A percentile compares a stretch with the other conserved stretches of the same genome.
Conservation (phyloP, 1,139 yeast species). For the Geotrichum histeridarum region DNA sequence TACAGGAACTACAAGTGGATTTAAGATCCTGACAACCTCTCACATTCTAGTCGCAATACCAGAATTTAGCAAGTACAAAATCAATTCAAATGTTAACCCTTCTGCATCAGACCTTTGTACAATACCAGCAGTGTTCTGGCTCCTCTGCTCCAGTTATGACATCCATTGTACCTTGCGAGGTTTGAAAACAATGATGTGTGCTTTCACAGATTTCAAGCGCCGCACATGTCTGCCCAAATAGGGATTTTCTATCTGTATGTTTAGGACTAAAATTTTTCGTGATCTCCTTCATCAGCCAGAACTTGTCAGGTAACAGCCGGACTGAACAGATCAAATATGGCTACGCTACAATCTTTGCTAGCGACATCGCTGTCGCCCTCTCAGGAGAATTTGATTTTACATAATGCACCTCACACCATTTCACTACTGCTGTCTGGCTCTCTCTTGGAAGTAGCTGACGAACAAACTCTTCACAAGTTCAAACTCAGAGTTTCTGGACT, state of each 20-base stretch:
- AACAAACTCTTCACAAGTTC: slow-evolving; percentile 34
- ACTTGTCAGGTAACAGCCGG: too few relatives aligned
- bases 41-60: too few relatives aligned
- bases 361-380: slow-evolving; percentile 24
- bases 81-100: too few relatives aligned
- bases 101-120: too few relatives aligned
- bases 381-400: slow-evolving; percentile 22
- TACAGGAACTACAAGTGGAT: too few relatives aligned
- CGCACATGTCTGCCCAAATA: neutral
- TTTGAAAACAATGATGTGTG: too few relatives aligned
- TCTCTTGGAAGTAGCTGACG: slow-evolving; percentile 26
- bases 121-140: too few relatives aligned
- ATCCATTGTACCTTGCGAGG: too few relatives aligned
- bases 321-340: slow-evolving; percentile 9
- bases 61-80: neutral
- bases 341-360: slow-evolving; percentile 22
- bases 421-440: slow-evolving; percentile 22
- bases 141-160: too few relatives aligned
- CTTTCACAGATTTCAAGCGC: too few relatives aligned
- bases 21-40: too few relatives aligned
- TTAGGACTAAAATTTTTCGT: neutral
- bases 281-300: neutral
- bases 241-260: neutral
- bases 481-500: slow-evolving; percentile 37
- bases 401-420: slow-evolving; percentile 22